Percentiles rank a stretch among this genome's conserved stretches.
These are phyloP conservation scores for Fusarium devonianum DNA, from an alignment of 2,329 filamentous ascomycete genomes.

Conservation along the genomic window DNA sequence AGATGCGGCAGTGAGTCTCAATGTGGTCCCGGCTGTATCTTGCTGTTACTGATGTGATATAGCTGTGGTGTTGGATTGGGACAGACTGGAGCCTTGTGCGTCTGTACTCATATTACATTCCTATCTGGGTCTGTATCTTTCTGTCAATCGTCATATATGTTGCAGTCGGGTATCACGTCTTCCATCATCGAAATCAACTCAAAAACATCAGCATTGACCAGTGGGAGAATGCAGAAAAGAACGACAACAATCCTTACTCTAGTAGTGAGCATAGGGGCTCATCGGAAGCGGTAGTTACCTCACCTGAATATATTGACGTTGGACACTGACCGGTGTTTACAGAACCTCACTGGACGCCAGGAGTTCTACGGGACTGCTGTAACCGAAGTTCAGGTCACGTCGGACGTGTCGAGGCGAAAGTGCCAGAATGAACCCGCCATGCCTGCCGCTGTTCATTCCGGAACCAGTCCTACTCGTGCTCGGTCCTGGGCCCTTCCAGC, in stretches of 20 bases:
- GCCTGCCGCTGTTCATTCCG: constrained; percentile 25
- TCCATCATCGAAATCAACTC: constrained; percentile 64
- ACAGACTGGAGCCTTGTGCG: constrained; percentile 61
- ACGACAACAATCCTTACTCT: constrained; percentile 29
- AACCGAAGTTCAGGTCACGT: constrained; percentile 58
- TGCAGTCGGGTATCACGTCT: constrained; percentile 65
- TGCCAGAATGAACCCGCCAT: constrained; percentile 5
- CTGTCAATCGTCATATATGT: constrained; percentile 62
- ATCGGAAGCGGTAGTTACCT: constrained; percentile 45
- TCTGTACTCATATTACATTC: constrained; percentile 67
- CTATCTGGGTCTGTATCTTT: constrained; percentile 66
- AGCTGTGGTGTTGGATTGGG: constrained; percentile 70
- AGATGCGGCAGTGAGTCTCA: constrained; percentile 61
- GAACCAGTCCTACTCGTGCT: constrained; percentile 25
- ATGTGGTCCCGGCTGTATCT: rapidly evolving
- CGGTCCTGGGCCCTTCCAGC: constrained; percentile 38
- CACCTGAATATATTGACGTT: too few relatives aligned
- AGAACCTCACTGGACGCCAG: constrained; percentile 41
- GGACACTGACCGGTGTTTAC: constrained; percentile 26
- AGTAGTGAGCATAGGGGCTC: constrained; percentile 44
- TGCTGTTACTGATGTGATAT: constrained; percentile 13
- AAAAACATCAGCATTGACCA: constrained; percentile 52
- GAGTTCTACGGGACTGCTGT: constrained; percentile 56
- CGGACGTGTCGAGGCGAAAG: constrained; percentile 33
- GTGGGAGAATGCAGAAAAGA: constrained; percentile 33